phyloP scores from a whole-genome alignment of 768 basidiomycete genomes.

The Sarcomyxa edulis region DNA sequence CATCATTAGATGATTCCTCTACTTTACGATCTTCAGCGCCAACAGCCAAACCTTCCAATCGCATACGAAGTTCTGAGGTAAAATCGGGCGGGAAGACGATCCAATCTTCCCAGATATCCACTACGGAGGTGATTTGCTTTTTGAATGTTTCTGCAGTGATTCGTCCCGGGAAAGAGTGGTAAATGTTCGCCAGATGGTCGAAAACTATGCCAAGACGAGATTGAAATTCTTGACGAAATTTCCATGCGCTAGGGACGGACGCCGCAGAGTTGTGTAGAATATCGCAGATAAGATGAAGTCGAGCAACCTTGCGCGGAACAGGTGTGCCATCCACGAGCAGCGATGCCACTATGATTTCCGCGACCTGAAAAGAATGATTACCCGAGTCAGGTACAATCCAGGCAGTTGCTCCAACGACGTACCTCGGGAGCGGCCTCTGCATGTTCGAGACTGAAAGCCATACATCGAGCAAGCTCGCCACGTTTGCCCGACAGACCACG shows the following conservation, averaged over 20 bases:
- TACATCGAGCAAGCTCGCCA: conserved; percentile 89
- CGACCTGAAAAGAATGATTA: conserved; percentile 47
- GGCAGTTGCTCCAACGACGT: conserved; percentile 9
- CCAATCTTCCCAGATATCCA: conserved; percentile 99
- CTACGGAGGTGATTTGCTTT: conserved; percentile 80
- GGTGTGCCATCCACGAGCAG: conserved; percentile 88
- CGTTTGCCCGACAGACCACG: conserved; percentile 80
- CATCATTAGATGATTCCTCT: conserved; percentile 21
- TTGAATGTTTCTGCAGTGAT: conserved; percentile 97
- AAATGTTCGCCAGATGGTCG: conserved; percentile 90
- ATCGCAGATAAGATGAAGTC: conserved; percentile 93
- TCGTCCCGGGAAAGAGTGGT: conserved; percentile 92
- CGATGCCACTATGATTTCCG: conserved; percentile 86
- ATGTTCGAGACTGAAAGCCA: conserved; percentile 96
- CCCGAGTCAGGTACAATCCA: background rate
- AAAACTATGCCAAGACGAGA: conserved; percentile 88
- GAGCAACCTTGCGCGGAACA: conserved; percentile 95
- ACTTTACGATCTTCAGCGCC: conserved; percentile 20
- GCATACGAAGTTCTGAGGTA: conserved; percentile 62
- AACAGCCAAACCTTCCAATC: conserved; percentile 61
- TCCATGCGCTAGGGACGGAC: conserved; percentile 93
- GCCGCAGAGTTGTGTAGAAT: conserved; percentile 97
- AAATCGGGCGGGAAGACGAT: conserved; percentile 92
- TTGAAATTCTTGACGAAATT: conserved; percentile 93
- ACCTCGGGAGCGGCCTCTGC: conserved; percentile 96